Conservation (phyloP, 2,329 filamentous ascomycete species). For the Whalleya microplaca region DNA sequence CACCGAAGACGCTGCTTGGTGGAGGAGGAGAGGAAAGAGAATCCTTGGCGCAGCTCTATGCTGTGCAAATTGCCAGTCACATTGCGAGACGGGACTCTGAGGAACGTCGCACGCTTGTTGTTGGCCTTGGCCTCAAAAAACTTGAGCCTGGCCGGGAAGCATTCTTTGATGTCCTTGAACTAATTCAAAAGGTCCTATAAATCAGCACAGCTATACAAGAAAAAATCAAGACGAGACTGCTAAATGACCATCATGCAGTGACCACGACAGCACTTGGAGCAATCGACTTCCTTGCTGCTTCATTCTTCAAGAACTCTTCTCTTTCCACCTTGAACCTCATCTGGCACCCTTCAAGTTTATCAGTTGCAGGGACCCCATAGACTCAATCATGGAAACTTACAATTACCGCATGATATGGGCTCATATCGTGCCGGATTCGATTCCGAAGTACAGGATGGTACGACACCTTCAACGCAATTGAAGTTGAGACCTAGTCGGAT, state of each 20-base stretch:
- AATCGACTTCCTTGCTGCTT: constrained; percentile 24
- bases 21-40: constrained; percentile 80
- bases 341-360: constrained; percentile 34
- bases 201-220: constrained; percentile 8
- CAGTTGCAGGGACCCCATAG: background rate
- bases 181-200: constrained; percentile 61
- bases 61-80: constrained; percentile 83
- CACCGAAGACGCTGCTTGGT: constrained; percentile 84
- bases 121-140: constrained; percentile 62
- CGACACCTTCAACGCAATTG: constrained; percentile 52
- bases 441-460: constrained; percentile 51
- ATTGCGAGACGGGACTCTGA: constrained; percentile 72
- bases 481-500: constrained; percentile 49
- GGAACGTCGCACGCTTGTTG: constrained; percentile 62
- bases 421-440: constrained; percentile 53
- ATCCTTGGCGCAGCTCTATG: constrained; percentile 83
- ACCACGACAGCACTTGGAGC: constrained; percentile 34
- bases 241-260: constrained; percentile 6
- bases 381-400: constrained; percentile 27
- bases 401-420: constrained; percentile 55
- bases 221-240: background rate
- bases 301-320: constrained; percentile 31
- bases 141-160: constrained; percentile 55
- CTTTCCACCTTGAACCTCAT: constrained; percentile 39
- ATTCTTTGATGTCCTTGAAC: constrained; percentile 68